Evolutionary conservation across 305 asterid species (phyloP).

Genomic region (Solanum aculeatissimum): DNA sequence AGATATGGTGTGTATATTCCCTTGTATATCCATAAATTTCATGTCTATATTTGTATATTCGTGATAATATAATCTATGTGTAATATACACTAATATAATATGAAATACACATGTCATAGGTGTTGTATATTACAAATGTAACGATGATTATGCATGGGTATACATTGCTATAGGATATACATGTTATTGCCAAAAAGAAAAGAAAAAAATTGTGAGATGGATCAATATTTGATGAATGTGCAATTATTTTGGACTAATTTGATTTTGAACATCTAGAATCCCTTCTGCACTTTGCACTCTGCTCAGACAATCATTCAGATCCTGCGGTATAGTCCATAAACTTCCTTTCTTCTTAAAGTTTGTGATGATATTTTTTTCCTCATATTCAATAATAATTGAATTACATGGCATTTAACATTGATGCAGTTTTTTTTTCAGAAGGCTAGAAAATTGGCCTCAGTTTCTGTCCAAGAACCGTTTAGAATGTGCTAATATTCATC

Average conservation of each 20-base stretch:
- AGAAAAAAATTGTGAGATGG: background rate
- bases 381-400: background rate
- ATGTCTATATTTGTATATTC: too few relatives aligned
- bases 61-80: too few relatives aligned
- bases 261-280: constrained; percentile 25
- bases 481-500: background rate
- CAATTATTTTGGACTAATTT: background rate
- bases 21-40: too few relatives aligned
- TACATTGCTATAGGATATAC: background rate
- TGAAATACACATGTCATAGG: too few relatives aligned
- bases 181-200: background rate
- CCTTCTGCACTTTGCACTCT: constrained; percentile 80
- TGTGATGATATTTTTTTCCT: background rate
- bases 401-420: background rate
- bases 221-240: background rate
- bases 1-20: too few relatives aligned
- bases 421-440: background rate
- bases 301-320: constrained; percentile 89
- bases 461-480: background rate
- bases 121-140: background rate
- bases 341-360: background rate
- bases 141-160: background rate
- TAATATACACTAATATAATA: too few relatives aligned
- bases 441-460: background rate
- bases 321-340: constrained; percentile 55